Conservation (phyloP, 306 rosid genomes). For the Medicago arabica region DNA sequence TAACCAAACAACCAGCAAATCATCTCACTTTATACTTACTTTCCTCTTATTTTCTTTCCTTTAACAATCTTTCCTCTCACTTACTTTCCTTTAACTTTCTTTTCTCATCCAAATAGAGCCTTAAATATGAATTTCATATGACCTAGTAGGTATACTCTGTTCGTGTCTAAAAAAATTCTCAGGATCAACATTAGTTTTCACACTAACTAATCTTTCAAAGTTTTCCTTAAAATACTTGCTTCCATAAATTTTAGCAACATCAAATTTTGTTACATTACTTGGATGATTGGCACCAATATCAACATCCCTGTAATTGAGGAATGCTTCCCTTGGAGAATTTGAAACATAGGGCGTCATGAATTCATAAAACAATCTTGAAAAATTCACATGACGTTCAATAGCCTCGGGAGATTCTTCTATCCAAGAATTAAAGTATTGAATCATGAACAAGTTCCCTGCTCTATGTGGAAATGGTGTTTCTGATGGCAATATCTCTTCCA, state of each 20-base stretch:
- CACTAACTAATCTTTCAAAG: constrained; percentile 30
- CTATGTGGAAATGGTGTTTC: constrained; percentile 52
- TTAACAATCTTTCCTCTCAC: no score
- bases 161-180: constrained; percentile 41
- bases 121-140: not conserved
- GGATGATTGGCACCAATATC: constrained; percentile 46
- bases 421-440: constrained; percentile 29
- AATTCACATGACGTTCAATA: not conserved
- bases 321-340: constrained; percentile 24
- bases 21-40: no score
- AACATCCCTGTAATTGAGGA: constrained; percentile 42
- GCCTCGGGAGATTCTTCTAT: not conserved
- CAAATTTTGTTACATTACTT: not conserved
- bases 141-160: constrained; percentile 29
- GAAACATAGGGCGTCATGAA: constrained; percentile 43
- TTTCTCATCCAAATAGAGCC: no score
- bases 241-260: constrained; percentile 27
- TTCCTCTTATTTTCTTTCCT: no score
- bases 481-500: constrained; percentile 18
- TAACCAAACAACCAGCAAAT: no score
- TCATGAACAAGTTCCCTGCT: constrained; percentile 44
- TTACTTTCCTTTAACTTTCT: no score
- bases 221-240: constrained; percentile 30
- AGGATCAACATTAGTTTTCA: constrained; percentile 38
- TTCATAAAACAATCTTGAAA: constrained; percentile 16